phyloP scores from a whole-genome alignment of 306 rosid genomes.

The Dicorynia guianensis region DNA sequence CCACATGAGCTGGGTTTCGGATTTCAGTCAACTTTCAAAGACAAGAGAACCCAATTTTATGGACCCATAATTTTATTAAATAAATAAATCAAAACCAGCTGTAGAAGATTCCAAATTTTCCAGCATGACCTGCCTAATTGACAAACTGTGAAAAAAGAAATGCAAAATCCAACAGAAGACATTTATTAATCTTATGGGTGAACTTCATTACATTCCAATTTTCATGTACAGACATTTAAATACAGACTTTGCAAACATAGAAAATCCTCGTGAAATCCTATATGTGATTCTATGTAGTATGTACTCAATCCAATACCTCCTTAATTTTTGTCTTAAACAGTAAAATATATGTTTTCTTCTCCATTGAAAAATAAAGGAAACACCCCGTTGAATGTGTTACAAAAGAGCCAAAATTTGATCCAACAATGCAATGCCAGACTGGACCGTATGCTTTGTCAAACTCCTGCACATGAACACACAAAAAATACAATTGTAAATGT shows the following conservation, averaged over 20 bases:
- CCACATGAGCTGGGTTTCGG: no score
- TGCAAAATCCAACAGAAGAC: background rate
- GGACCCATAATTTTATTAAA: no score
- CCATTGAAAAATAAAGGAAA: constrained; percentile 92
- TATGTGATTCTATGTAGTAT: constrained; percentile 37
- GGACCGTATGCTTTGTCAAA: constrained; percentile 94
- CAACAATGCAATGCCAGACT: constrained; percentile 99
- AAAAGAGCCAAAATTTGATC: constrained; percentile 92
- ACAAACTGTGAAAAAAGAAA: no score
- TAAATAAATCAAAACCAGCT: no score
- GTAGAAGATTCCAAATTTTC: no score
- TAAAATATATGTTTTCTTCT: constrained; percentile 68
- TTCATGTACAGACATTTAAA: constrained; percentile 49
- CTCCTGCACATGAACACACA: constrained; percentile 67
- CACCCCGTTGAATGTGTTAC: constrained; percentile 96
- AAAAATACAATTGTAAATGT: background rate
- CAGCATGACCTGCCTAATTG: no score
- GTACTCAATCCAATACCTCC: constrained; percentile 58
- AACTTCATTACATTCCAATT: constrained; percentile 35
- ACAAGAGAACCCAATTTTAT: no score
- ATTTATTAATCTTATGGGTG: constrained; percentile 4
- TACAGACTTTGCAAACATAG: constrained; percentile 33
- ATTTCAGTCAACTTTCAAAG: no score
- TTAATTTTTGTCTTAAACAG: constrained; percentile 83
- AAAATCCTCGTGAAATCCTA: constrained; percentile 30